Evolutionary conservation across 2,329 filamentous ascomycete genomes (phyloP).

Genomic region (Oidium heveae): DNA sequence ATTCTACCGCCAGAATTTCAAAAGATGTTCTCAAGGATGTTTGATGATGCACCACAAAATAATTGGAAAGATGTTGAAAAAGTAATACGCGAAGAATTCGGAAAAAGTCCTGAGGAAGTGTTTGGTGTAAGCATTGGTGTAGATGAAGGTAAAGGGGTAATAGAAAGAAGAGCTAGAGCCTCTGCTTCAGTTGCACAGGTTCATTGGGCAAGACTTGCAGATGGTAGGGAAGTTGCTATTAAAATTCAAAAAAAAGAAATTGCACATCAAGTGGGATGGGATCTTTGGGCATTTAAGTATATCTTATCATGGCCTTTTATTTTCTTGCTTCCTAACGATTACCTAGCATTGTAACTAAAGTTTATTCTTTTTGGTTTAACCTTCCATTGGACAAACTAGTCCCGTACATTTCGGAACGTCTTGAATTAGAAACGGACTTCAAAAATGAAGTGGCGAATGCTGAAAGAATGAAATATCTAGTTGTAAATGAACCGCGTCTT

Average conservation of each 20-base stretch:
- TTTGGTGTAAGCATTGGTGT: constrained; percentile 70
- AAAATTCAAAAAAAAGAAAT: constrained; percentile 97
- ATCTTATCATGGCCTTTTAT: background rate
- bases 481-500: constrained; percentile 51
- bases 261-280: constrained; percentile 70
- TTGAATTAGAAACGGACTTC: constrained; percentile 86
- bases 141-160: constrained; percentile 33
- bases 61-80: constrained; percentile 62
- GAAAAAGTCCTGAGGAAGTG: constrained; percentile 63
- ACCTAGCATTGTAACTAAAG: constrained; percentile 46
- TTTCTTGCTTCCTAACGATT: constrained; percentile 2
- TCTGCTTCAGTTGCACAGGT: constrained; percentile 85
- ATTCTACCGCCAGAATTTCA: constrained; percentile 86
- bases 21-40: constrained; percentile 89
- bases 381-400: constrained; percentile 80
- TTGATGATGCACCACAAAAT: constrained; percentile 91
- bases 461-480: constrained; percentile 54
- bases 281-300: constrained; percentile 38
- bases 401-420: constrained; percentile 77
- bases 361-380: constrained; percentile 75
- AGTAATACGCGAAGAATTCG: constrained; percentile 76
- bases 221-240: constrained; percentile 78
- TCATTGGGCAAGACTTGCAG: constrained; percentile 68
- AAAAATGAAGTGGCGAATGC: constrained; percentile 75
- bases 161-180: constrained; percentile 43